These are phyloP conservation scores for Paecilomyces dactylethromorphus DNA, from an alignment of 2,329 filamentous ascomycete species.

Conservation along the genomic window DNA sequence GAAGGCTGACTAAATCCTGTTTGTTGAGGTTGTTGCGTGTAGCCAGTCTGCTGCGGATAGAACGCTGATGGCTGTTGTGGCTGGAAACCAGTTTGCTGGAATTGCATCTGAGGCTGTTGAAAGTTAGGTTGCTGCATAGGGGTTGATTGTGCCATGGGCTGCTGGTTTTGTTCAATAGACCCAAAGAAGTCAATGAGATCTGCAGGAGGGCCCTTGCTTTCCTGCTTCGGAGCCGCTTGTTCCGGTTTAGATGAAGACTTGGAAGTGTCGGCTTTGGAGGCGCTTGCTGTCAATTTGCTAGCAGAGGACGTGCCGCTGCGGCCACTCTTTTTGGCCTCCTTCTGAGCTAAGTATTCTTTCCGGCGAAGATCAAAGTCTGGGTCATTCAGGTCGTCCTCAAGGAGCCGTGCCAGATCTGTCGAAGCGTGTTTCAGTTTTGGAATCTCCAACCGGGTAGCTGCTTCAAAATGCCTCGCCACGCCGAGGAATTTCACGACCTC, in stretches of 20 bases:
- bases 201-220: conserved; percentile 40
- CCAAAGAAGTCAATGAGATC: conserved; percentile 94
- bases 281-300: conserved; percentile 12
- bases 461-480: conserved; percentile 81
- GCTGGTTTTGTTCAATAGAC: conserved; percentile 76
- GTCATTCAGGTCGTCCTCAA: conserved; percentile 92
- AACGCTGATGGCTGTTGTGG: conserved; percentile 18
- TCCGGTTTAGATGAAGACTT: conserved; percentile 16
- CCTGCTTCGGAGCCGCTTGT: conserved; percentile 21
- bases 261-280: conserved; percentile 22
- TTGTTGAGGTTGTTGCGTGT: conserved; percentile 26
- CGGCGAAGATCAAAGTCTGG: conserved; percentile 92
- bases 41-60: conserved; percentile 26
- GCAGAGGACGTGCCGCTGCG: conserved; percentile 33
- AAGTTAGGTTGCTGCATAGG: conserved; percentile 30
- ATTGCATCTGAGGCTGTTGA: conserved; percentile 11
- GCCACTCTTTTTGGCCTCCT: conserved; percentile 60
- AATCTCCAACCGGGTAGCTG: conserved; percentile 86
- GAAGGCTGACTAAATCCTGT: conserved; percentile 25
- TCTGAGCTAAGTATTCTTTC: conserved; percentile 82
- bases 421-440: conserved; percentile 97
- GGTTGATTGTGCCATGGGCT: conserved; percentile 34
- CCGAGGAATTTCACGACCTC: conserved; percentile 85
- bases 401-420: conserved; percentile 77
- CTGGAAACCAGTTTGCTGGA: conserved; percentile 14